A percentile compares a stretch with the other conserved stretches of the same genome.
Evolutionary conservation across 352 stramenopile genomes (phyloP).

Genomic region (Halophytophthora batemanensis): DNA sequence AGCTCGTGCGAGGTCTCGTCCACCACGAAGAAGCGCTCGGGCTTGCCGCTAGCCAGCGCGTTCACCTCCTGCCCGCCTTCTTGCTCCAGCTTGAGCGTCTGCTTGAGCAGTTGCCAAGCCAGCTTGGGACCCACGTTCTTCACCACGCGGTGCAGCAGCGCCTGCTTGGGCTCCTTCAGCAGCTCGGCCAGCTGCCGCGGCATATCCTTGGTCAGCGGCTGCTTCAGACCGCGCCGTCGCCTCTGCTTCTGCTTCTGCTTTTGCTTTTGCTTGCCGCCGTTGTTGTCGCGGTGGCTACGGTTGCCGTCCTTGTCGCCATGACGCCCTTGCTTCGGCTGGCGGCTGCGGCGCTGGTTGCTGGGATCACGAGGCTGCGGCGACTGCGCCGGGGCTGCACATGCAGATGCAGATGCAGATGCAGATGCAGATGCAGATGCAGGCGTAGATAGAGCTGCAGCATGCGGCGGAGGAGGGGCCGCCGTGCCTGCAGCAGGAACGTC

Average conservation of each 20-base stretch:
- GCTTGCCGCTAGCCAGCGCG: conserved; percentile 39
- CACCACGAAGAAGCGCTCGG: conserved; percentile 46
- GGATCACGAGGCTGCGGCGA: conserved; percentile 3
- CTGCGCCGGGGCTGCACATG: no score
- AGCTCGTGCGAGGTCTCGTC: conserved; percentile 34
- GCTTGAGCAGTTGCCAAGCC: conserved; percentile 56
- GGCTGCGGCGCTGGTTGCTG: neutral
- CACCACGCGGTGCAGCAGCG: conserved; percentile 69
- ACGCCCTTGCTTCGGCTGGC: neutral
- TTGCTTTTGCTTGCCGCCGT: conserved; percentile 17
- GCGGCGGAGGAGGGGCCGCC: no score
- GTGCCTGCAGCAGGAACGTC: no score
- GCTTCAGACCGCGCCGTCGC: conserved; percentile 34
- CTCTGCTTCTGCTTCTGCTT: conserved; percentile 4
- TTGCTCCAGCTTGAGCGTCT: conserved; percentile 66
- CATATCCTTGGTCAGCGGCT: conserved; percentile 55
- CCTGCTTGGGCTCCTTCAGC: conserved; percentile 66
- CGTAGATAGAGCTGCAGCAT: no score
- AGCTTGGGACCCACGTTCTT: conserved; percentile 57
- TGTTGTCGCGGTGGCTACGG: neutral
- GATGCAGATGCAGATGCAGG: no score
- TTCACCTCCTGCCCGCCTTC: conserved; percentile 56
- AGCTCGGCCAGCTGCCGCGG: conserved; percentile 47
- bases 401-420: no score
- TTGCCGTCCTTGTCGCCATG: conserved; percentile 9